phyloP scores from a whole-genome alignment of 495 filamentous ascomycete species.

The Trichoderma gamsii region DNA sequence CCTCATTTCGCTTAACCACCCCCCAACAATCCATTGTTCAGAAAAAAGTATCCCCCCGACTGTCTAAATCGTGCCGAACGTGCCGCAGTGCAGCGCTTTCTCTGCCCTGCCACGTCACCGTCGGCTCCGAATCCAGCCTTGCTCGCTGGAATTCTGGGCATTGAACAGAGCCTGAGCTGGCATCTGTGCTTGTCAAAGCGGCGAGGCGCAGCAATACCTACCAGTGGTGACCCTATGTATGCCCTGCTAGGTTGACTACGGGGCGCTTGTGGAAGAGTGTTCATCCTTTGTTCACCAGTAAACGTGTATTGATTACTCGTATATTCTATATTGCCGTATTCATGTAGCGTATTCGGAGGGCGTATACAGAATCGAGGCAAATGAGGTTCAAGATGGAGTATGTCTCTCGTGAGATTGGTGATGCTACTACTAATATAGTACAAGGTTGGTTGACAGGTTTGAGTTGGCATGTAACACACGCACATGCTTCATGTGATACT shows the following conservation, averaged over 20 bases:
- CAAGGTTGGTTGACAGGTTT: background rate
- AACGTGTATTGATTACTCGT: too few species aligned
- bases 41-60: background rate
- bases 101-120: background rate
- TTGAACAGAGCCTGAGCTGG: background rate
- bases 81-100: background rate
- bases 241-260: background rate
- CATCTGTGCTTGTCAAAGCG: constrained; percentile 2
- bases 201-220: constrained; percentile 10
- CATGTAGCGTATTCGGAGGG: background rate
- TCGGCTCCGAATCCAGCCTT: background rate
- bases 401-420: too few species aligned
- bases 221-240: background rate
- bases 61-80: background rate
- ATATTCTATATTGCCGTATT: background rate
- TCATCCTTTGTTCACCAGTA: too few species aligned
- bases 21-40: background rate
- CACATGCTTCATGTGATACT: background rate
- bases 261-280: background rate
- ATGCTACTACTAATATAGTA: background rate
- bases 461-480: background rate
- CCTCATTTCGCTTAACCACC: background rate
- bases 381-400: too few species aligned
- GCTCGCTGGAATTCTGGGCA: background rate
- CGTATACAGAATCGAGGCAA: too few species aligned